Base-by-base conservation (phyloP, 371 early-diverging fungal species). In the Phascolomyces articulosus region DNA sequence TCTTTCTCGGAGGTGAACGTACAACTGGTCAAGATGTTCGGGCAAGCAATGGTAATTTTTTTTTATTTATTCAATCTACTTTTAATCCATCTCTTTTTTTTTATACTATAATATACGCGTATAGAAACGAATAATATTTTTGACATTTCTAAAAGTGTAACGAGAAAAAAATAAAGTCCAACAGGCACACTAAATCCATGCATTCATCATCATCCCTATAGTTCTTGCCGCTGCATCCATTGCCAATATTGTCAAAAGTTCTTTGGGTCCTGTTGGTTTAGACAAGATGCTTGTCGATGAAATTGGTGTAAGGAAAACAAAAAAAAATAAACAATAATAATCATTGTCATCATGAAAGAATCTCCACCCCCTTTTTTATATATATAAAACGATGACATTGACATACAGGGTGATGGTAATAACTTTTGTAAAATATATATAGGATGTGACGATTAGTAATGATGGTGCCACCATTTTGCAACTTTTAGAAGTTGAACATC, bases 201-300 rank as follows among this genome's bases (percentile, higher is more conserved):
- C 8, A 44, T 4, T 13, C n/a, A 44, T 44, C n/a, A 15, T 44
- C 44, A 44, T 51, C 53, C n/a, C 31, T 53, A 27, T 75, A 87
- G 88, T 87, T 4, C 77, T 89, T 63, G 88, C 90, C 64, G 87
- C 87, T 20, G 79, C 90, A 48, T 92, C 99, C 47, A 94, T 99
- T 71, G 96, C 99, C 67, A 98, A 99, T 75, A 94, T 99, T 71
- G 96, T 99, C 58, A 98, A 97, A 83, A 95, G 95, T 24, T 99
- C 99, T 34, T 90, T 99, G 70, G 99, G 99, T 13, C 99, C 99
- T 20, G 97, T 99, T 58, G 99, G 99, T 18, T 87, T 99, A 61
- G 99, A 99, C 86, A 99, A 99, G 85, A 99, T 99, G 99, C 86
- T 99, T 68, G 97, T 99, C 23, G 99, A 99, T 78, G 98, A 98